These are phyloP conservation scores for Coprinellus aureogranulatus DNA, from an alignment of 768 basidiomycete species.

Conservation along the genomic window DNA sequence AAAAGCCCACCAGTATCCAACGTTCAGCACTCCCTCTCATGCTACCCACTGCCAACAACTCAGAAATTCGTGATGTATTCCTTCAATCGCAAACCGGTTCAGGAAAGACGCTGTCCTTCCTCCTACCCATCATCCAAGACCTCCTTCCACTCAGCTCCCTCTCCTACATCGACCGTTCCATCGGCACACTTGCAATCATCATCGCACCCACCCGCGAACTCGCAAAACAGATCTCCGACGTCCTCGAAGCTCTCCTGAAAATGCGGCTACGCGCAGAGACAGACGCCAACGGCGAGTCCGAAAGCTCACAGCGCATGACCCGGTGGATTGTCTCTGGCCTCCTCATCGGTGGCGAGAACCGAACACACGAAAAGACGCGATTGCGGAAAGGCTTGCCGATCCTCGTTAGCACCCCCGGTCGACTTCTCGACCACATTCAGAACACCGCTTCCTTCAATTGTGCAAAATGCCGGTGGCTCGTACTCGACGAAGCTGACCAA, in stretches of 20 bases:
- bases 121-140: constrained; percentile 93
- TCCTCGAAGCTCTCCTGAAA: constrained; percentile 78
- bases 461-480: constrained; percentile 92
- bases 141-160: constrained; percentile 83
- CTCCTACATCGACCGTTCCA: constrained; percentile 92
- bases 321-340: constrained; percentile 96
- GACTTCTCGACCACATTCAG: constrained; percentile 93
- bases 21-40: constrained; percentile 66
- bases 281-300: constrained; percentile 50
- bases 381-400: constrained; percentile 94
- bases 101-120: constrained; percentile 91
- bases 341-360: constrained; percentile 90
- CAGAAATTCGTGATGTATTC: constrained; percentile 69
- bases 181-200: constrained; percentile 92
- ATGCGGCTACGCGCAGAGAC: constrained; percentile 65
- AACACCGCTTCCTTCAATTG: constrained; percentile 91
- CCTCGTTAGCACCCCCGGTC: constrained; percentile 92
- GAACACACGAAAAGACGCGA: constrained; percentile 92
- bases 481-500: constrained; percentile 95
- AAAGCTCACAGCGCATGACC: constrained; percentile 55
- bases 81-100: constrained; percentile 97
- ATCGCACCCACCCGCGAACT: constrained; percentile 95
- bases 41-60: constrained; percentile 32
- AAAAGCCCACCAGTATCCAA: constrained; percentile 89
- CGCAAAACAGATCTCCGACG: constrained; percentile 94